A percentile compares a stretch with the other conserved stretches of the same genome.
These are phyloP conservation scores for Fraxinus excelsior DNA, from an alignment of 257 asterid species.

Conservation along the genomic window DNA sequence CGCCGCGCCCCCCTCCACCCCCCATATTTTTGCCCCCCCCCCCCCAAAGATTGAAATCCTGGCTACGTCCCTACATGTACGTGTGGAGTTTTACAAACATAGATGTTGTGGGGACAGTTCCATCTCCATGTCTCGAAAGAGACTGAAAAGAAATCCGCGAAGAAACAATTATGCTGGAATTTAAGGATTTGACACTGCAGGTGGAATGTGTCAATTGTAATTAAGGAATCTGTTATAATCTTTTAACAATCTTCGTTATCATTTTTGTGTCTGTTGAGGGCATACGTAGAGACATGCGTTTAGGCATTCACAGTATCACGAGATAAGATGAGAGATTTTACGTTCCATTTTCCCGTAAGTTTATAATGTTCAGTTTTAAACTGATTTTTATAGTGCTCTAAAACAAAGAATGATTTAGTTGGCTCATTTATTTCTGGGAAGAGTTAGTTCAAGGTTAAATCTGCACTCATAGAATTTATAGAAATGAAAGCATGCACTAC, in stretches of 20 bases:
- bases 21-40: no score
- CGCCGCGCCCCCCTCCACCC: no score
- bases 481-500: not conserved
- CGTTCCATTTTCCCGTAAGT: not conserved
- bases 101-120: slow-evolving; percentile 75
- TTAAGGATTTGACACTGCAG: slow-evolving; percentile 81
- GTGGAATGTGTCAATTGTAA: slow-evolving; percentile 52
- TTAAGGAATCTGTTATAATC: slow-evolving; percentile 21
- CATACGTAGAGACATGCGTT: not conserved
- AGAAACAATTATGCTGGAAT: slow-evolving; percentile 60
- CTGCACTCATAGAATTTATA: not conserved
- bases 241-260: slow-evolving; percentile 12
- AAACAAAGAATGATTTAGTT: no score
- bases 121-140: slow-evolving; percentile 75
- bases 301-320: not conserved
- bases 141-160: slow-evolving; percentile 48
- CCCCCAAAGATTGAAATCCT: no score
- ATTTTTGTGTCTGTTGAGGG: no score
- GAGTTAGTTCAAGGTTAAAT: not conserved
- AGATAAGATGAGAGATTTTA: not conserved
- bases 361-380: no score
- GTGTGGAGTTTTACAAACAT: slow-evolving; percentile 87
- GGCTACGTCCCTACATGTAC: no score
- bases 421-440: not conserved
- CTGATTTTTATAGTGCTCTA: no score